These are phyloP conservation scores for Xylariales sp. DNA, from an alignment of 2,329 filamentous ascomycete genomes.

Conservation along the genomic window DNA sequence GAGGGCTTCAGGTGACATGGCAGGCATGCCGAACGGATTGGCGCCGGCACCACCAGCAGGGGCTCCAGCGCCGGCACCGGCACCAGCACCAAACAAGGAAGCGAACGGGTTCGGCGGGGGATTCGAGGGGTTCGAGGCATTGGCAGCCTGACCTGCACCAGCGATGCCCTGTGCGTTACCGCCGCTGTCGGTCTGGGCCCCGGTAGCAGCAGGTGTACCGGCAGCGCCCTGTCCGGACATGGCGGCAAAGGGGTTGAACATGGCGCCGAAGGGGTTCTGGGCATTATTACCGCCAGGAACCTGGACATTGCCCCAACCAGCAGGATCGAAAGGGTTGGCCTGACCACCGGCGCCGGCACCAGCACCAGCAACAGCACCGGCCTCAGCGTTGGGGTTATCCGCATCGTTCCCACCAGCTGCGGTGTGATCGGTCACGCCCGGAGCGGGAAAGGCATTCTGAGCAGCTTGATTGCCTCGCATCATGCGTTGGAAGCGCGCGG, in stretches of 20 bases:
- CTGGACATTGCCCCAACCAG: constrained; percentile 27
- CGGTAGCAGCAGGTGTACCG: not conserved
- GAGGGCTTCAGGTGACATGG: constrained; percentile 50
- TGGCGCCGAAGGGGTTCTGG: constrained; percentile 33
- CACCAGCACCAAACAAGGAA: constrained; percentile 55
- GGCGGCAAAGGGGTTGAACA: constrained; percentile 41
- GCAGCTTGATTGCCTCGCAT: constrained; percentile 49
- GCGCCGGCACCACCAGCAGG: constrained; percentile 27
- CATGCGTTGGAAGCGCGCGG: constrained; percentile 76
- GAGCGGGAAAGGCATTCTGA: constrained; percentile 71
- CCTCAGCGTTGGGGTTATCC: constrained; percentile 21
- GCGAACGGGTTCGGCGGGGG: constrained; percentile 62
- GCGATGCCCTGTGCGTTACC: constrained; percentile 21
- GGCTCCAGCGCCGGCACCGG: constrained; percentile 14
- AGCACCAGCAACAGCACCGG: too few relatives aligned
- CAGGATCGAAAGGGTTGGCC: constrained; percentile 41
- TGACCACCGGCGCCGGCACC: not conserved
- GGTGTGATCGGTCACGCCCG: constrained; percentile 85
- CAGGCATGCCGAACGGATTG: constrained; percentile 35
- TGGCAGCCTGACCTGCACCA: constrained; percentile 19
- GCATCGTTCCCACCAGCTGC: constrained; percentile 35
- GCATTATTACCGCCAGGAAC: constrained; percentile 21
- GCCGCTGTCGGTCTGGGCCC: constrained; percentile 13
- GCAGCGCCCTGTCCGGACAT: not conserved
- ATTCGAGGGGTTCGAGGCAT: constrained; percentile 19